A percentile compares a stretch with the other conserved stretches of the same genome.
Evolutionary conservation across 495 filamentous ascomycete species (phyloP).

Genomic region (Penicillium egyptiacum): DNA sequence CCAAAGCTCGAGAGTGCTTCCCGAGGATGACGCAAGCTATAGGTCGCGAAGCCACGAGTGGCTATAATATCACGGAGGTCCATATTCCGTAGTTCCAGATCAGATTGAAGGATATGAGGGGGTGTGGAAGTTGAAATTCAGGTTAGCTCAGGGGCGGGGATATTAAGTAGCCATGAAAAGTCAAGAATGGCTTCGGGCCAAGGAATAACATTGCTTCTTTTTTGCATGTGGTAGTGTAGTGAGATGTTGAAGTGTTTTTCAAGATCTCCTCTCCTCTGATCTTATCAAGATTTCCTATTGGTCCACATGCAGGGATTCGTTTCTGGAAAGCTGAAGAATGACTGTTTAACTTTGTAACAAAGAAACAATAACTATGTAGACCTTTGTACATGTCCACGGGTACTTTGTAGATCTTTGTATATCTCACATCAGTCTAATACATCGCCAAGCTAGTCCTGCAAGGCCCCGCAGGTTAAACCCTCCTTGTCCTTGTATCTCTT

Average conservation of each 20-base stretch:
- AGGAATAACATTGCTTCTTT: not conserved
- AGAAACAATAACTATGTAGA: not conserved
- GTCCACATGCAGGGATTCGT: not conserved
- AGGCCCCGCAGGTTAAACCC: slow-evolving; percentile 4
- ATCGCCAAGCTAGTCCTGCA: not conserved
- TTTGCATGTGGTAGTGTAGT: not conserved
- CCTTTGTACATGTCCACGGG: not conserved
- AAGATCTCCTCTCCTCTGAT: not conserved
- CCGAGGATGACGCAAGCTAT: slow-evolving; percentile 35
- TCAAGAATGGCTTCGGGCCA: not conserved
- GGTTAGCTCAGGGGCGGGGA: not conserved
- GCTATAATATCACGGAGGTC: slow-evolving; percentile 24
- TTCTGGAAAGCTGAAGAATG: not conserved
- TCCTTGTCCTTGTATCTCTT: not conserved
- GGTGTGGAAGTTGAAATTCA: not conserved
- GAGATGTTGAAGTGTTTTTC: not conserved
- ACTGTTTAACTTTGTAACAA: not conserved
- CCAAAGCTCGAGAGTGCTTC: slow-evolving; percentile 38
- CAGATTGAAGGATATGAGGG: not conserved
- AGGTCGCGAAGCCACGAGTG: slow-evolving; percentile 17
- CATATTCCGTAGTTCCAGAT: slow-evolving; percentile 20
- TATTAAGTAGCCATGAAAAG: not conserved
- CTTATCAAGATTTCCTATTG: not conserved
- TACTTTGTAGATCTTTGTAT: not conserved
- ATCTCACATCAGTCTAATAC: not conserved